Evolutionary conservation across 768 basidiomycete genomes (phyloP).

Genomic region (Boletus vermiculosoides): DNA sequence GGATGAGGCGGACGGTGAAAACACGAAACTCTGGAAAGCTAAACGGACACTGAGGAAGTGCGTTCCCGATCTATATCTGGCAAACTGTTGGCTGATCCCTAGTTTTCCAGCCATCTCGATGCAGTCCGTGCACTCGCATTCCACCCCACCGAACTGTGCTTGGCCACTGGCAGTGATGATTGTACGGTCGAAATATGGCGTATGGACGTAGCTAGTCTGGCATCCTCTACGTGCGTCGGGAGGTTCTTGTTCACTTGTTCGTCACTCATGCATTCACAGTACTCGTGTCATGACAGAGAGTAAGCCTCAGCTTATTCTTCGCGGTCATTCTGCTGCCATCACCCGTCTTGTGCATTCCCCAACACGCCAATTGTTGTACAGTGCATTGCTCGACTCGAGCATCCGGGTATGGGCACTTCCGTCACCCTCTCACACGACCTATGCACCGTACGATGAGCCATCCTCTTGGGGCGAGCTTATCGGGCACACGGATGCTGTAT

Average conservation of each 20-base stretch:
- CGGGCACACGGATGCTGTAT: slow-evolving; percentile 94
- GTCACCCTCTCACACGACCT: slow-evolving; percentile 74
- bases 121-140: slow-evolving; percentile 88
- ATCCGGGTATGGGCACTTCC: slow-evolving; percentile 92
- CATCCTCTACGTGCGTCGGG: slow-evolving; percentile 70
- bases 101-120: slow-evolving; percentile 75
- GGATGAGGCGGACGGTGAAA: slow-evolving; percentile 66
- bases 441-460: slow-evolving; percentile 85
- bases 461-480: slow-evolving; percentile 76
- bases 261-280: slow-evolving; percentile 36
- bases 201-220: slow-evolving; percentile 71
- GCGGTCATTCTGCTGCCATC: slow-evolving; percentile 90
- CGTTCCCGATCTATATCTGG: slow-evolving; percentile 35
- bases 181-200: slow-evolving; percentile 96
- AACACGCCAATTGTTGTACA: slow-evolving; percentile 75
- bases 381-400: slow-evolving; percentile 90
- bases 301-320: slow-evolving; percentile 89
- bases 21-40: slow-evolving; percentile 77
- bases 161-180: slow-evolving; percentile 95
- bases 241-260: neutral
- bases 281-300: slow-evolving; percentile 77
- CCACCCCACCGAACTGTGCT: slow-evolving; percentile 78
- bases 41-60: slow-evolving; percentile 88
- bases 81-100: slow-evolving; percentile 4
- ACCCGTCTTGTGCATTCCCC: slow-evolving; percentile 83